Percentiles rank a stretch among this genome's conserved stretches.
phyloP scores from a whole-genome alignment of 345 rosid genomes.

The Gossypium rotundifolium region DNA sequence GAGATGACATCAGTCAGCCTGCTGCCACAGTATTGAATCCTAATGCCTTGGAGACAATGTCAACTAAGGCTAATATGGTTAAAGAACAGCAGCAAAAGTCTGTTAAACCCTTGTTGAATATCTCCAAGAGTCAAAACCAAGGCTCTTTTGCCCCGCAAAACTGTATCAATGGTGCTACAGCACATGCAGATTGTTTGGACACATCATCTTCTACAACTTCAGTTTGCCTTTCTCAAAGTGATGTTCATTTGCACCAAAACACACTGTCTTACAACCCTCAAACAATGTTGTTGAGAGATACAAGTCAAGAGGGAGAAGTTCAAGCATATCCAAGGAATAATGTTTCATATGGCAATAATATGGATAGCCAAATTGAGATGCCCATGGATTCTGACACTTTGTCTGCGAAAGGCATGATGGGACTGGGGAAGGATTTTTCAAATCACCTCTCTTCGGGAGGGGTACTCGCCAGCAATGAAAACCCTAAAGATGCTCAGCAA shows the following conservation, averaged over 20 bases:
- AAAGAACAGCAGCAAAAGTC: constrained; percentile 43
- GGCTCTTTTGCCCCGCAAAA: constrained; percentile 35
- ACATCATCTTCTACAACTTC: constrained; percentile 71
- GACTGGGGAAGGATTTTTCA: constrained; percentile 42
- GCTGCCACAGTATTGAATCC: constrained; percentile 35
- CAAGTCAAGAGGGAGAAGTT: constrained; percentile 49
- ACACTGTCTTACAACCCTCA: constrained; percentile 39
- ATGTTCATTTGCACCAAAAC: constrained; percentile 43
- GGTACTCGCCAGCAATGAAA: constrained; percentile 36
- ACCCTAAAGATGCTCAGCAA: constrained; percentile 46
- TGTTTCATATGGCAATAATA: constrained; percentile 27
- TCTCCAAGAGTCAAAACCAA: constrained; percentile 45
- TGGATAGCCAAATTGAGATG: constrained; percentile 29
- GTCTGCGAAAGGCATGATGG: constrained; percentile 36
- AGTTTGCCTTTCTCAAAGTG: constrained; percentile 52
- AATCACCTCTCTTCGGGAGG: constrained; percentile 40
- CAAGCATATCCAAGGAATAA: constrained; percentile 41
- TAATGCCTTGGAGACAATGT: constrained; percentile 30
- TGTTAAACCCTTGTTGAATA: constrained; percentile 46
- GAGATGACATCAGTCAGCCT: constrained; percentile 48
- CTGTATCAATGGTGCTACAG: constrained; percentile 33
- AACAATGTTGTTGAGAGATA: constrained; percentile 35
- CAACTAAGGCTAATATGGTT: constrained; percentile 25
- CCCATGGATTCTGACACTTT: constrained; percentile 35
- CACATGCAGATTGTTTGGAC: constrained; percentile 56